Conservation (phyloP, 805 yeast genomes). For the Candida peoriensis region DNA sequence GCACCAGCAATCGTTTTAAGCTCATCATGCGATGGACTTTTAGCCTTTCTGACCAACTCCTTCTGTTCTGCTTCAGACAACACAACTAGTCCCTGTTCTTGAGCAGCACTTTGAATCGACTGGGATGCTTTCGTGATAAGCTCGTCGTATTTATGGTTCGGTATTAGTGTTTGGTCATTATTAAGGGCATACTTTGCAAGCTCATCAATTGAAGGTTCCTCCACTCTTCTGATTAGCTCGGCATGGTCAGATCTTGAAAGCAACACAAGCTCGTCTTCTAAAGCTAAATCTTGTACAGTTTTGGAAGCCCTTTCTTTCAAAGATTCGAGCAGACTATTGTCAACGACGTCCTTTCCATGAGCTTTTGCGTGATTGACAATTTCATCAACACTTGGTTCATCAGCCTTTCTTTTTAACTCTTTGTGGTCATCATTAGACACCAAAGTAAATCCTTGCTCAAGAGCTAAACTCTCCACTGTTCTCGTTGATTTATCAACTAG, state of each 20-base stretch:
- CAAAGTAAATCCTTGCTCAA: slow-evolving; percentile 7
- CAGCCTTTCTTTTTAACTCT: slow-evolving; percentile 13
- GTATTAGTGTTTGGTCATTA: slow-evolving; percentile 10
- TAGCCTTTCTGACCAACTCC: slow-evolving; percentile 7
- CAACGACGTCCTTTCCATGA: slow-evolving; percentile 17
- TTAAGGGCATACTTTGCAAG: slow-evolving; percentile 16
- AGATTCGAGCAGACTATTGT: slow-evolving; percentile 1
- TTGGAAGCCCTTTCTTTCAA: slow-evolving; percentile 2
- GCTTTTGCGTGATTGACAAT: slow-evolving; percentile 11
- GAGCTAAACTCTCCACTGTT: slow-evolving; percentile 16
- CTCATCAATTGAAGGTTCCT: slow-evolving; percentile 20
- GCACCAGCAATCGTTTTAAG: slow-evolving; percentile 11
- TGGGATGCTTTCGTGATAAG: slow-evolving; percentile 13
- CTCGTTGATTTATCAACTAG: slow-evolving; percentile 11
- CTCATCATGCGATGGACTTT: slow-evolving; percentile 8
- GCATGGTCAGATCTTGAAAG: slow-evolving; percentile 1
- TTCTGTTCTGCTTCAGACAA: slow-evolving; percentile 12
- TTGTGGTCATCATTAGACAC: slow-evolving; percentile 6
- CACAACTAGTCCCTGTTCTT: slow-evolving; percentile 11
- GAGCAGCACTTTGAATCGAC: slow-evolving; percentile 21
- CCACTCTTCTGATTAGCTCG: slow-evolving; percentile 4
- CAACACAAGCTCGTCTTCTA: slow-evolving; percentile 1
- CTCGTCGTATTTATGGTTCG: slow-evolving; percentile 8
- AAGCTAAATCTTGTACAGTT: slow-evolving; percentile 7
- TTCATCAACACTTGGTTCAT: slow-evolving; percentile 17